Percentiles rank a stretch among this genome's conserved stretches.
phyloP scores from a whole-genome alignment of 2,329 filamentous ascomycete species.

The Trichoderma asperellum region DNA sequence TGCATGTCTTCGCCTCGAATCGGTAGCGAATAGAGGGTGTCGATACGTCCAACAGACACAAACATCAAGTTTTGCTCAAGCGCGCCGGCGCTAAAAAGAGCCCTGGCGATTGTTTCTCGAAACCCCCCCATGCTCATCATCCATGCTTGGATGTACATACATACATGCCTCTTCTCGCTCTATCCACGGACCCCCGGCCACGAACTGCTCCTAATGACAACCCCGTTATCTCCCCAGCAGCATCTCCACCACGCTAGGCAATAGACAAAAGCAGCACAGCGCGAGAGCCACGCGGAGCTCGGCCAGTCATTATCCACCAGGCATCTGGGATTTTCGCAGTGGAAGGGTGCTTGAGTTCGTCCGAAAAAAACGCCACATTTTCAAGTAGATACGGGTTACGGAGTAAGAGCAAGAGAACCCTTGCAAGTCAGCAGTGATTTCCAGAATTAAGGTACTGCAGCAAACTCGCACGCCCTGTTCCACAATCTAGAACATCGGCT shows the following conservation, averaged over 20 bases:
- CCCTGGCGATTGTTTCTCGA: not conserved
- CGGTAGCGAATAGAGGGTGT: not conserved
- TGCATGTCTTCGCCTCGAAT: not conserved
- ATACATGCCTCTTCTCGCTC: not conserved
- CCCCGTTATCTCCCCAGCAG: constrained; percentile 25
- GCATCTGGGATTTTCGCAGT: not conserved
- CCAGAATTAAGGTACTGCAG: not conserved
- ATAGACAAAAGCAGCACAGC: not conserved
- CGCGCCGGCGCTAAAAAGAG: not conserved
- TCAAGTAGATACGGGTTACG: not conserved
- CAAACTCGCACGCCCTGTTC: not conserved
- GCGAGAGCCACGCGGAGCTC: constrained; percentile 15
- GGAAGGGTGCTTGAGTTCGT: constrained; percentile 1
- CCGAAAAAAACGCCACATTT: constrained; percentile 5
- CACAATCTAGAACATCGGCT: not conserved
- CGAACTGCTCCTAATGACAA: constrained; percentile 15
- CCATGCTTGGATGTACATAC: not conserved
- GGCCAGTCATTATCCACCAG: constrained; percentile 18
- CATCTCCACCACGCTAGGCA: constrained; percentile 23
- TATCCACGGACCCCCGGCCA: not conserved
- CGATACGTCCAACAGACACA: not conserved
- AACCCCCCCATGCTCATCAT: not conserved
- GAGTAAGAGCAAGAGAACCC: not conserved
- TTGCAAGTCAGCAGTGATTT: constrained; percentile 1
- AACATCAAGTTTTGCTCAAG: not conserved